Base-by-base conservation (phyloP, 2,329 filamentous ascomycete species). In the Zalaria sp. region DNA sequence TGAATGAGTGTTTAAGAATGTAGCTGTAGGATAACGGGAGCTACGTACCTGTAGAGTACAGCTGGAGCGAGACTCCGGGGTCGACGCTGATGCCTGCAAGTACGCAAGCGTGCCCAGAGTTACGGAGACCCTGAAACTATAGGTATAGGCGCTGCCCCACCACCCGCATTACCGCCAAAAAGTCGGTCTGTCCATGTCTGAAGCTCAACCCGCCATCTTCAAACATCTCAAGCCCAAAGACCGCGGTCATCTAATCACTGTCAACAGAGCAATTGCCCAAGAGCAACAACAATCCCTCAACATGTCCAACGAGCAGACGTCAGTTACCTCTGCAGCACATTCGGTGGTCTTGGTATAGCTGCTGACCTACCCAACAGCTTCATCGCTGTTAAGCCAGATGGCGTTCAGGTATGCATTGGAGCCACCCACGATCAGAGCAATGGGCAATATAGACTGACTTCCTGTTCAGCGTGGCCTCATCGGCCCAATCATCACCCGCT, bases 301-400 rank as follows among this genome's bases (percentile, higher is more conserved):
- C 43, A 68, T 69, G 66, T 71, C 67, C 58, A 57, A 66, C 68
- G 86, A 93, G 73, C 83, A 89, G 75, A 94, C 87, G 86, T 93
- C 71, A 68, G 83, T 71, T 35, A 29, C 34, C 34, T 41, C n/a
- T 34, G 25, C 9, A 34, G 38, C 37, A 11, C 8, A 7, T 18
- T 18, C 8, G 42, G 36, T 34, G 42, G 37, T 37, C 32, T 39
- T 29, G n/a, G n/a, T 7, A 7, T 32, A 32, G 29, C 6, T 29
- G n/a, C 36, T 47, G 25, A 41, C 18, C 11, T 10, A 36, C 43
- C 55, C 47, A 44, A 55, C 61, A 96, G 89, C 75, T 96, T 96
- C 84, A 96, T 96, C 78, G 91, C 91, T 66, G 86, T 98, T 79
- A 98, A 98, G 87, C 91, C 89, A 59, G 91, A 96, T 73, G 91